Conservation (phyloP, 805 yeast genomes). For the Hyphopichia homilentoma region DNA sequence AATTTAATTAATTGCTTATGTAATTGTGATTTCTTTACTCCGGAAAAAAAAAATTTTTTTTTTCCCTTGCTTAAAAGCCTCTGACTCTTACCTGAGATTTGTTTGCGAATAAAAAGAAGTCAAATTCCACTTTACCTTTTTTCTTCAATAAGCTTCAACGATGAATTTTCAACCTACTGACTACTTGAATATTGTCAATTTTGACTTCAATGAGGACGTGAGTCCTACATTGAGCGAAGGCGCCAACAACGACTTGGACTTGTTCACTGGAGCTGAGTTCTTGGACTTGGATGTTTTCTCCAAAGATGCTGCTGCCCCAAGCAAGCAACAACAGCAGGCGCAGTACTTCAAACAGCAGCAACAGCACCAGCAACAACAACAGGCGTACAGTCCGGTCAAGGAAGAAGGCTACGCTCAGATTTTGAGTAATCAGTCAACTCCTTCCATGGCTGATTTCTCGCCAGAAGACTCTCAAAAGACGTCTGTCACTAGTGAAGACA, state of each 20-base stretch:
- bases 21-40: too few species aligned
- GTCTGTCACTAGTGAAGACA: slow-evolving; percentile 43
- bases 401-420: too few species aligned
- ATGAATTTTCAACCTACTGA: slow-evolving; percentile 43
- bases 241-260: slow-evolving; percentile 30
- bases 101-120: too few species aligned
- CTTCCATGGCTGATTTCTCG: neutral
- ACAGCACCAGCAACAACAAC: slow-evolving; percentile 2
- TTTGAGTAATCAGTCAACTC: too few species aligned
- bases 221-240: slow-evolving; percentile 15
- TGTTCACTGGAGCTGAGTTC: slow-evolving; percentile 37
- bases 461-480: neutral
- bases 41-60: too few species aligned
- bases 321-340: slow-evolving; percentile 4
- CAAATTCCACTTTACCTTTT: too few species aligned
- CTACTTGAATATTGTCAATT: slow-evolving; percentile 37
- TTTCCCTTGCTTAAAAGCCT: too few species aligned
- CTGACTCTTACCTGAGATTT: too few species aligned
- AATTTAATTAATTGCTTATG: too few species aligned
- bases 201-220: slow-evolving; percentile 28
- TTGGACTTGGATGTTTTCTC: slow-evolving; percentile 35
- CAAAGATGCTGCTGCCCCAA: slow-evolving; percentile 8
- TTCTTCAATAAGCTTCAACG: slow-evolving; percentile 1
- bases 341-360: slow-evolving; percentile 3
- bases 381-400: slow-evolving; percentile 1